Conservation (phyloP, 306 rosid species). For the Cyclanthera cordifolia region DNA sequence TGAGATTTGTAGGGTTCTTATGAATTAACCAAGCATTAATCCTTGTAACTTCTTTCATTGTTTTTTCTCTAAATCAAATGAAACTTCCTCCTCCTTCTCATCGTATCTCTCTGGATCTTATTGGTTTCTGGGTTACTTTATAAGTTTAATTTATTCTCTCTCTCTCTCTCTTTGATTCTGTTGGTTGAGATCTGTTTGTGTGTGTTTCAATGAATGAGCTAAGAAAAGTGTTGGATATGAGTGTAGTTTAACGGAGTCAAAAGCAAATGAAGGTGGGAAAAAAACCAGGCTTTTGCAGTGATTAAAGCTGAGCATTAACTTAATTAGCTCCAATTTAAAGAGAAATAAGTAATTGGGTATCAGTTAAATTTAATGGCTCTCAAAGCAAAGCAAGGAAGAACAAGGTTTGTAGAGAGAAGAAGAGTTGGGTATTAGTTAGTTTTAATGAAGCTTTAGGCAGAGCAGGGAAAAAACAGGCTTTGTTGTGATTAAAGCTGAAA, state of each 20-base stretch:
- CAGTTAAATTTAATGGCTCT: not conserved
- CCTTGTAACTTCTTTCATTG: conserved; percentile 1
- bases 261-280: not conserved
- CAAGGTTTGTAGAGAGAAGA: not conserved
- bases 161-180: conserved; percentile 2
- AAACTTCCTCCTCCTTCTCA: not conserved
- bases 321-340: not conserved
- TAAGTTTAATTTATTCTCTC: not conserved
- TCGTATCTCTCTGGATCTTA: not conserved
- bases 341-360: not conserved
- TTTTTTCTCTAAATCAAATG: conserved; percentile 1
- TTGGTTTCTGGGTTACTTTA: not conserved
- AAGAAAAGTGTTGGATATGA: not conserved
- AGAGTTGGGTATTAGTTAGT: not conserved
- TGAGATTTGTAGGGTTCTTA: conserved; percentile 6
- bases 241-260: not conserved
- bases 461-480: not conserved
- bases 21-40: not conserved
- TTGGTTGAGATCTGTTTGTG: not conserved
- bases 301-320: not conserved
- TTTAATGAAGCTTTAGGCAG: not conserved
- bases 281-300: not conserved
- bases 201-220: too few species aligned
- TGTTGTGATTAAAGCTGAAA: conserved; percentile 6
- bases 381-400: not conserved